Base-by-base conservation (phyloP, 257 asterid genomes). In the Solanum ossicruentum region DNA sequence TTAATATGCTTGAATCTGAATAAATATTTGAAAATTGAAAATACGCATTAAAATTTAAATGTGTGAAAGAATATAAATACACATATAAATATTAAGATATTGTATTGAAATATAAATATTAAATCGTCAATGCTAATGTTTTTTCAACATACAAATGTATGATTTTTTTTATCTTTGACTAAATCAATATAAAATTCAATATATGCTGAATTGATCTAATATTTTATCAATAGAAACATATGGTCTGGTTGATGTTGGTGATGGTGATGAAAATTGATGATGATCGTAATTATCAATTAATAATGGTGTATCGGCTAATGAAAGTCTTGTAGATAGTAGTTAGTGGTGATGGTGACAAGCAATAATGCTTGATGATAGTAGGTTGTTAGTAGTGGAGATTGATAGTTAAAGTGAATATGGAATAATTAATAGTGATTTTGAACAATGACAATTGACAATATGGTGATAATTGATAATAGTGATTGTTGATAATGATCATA, bases 211-310 rank as follows among this genome's bases (percentile, higher is more conserved):
- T 61, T 0, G 8, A 11, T 26, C 0, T 12, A 65, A 65, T 26
- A 12, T 5, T 0, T 12, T 12, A 13, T 23, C 3, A 21, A 23
- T 8, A 57, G 2, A 57, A 16, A 17, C 6, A 17, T 15, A 17
- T 54, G 20, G 1, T 23, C 0, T 12, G 20, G 6, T 60, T 60
- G 39, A 0, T 15, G 12, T 60, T 60, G 39, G 0, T 15, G 10
- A 2, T 63, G 41, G 36, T 21, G 6, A 57, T 18, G 9, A 26
- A 16, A 12, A 0, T 1, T 6, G 10, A 6, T 10, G 11, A 18
- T 65, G 6, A 10, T 65, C 0, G 3, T 6, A 43, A 4, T 1
- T 26, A 10, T 8, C 0, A 12, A 0, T 26, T 12, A 5, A 2
- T 0, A 3, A 1, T 26, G 20, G 13, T 26, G 26, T 26, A 1